phyloP scores from a whole-genome alignment of 306 rosid species.

The Herpetospermum pedunculosum region DNA sequence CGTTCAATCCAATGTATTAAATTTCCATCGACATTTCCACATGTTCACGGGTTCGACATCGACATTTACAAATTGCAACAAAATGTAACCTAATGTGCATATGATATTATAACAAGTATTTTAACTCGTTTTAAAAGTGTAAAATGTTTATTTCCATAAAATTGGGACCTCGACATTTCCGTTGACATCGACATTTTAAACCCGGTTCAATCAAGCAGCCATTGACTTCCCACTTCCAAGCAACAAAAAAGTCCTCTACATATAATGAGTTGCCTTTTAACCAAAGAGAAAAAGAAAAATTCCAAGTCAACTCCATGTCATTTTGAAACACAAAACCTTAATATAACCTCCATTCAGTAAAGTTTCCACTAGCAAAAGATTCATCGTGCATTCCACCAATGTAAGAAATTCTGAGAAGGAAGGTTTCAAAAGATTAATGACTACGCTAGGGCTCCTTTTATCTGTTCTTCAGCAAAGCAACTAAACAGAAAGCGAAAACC shows the following conservation, averaged over 20 bases:
- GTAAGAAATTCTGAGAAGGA: background rate
- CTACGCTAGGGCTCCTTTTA: background rate
- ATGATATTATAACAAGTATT: too few species aligned
- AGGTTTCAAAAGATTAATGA: background rate
- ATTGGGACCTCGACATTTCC: too few species aligned
- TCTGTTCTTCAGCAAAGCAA: background rate
- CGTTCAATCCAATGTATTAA: too few species aligned
- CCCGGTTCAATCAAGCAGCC: background rate
- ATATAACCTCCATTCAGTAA: background rate
- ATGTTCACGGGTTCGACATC: too few species aligned
- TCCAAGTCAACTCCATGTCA: background rate
- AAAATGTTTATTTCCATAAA: too few species aligned
- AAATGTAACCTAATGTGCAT: too few species aligned
- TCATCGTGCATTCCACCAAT: background rate
- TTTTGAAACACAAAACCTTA: background rate
- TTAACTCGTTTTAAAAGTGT: too few species aligned
- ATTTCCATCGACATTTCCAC: too few species aligned
- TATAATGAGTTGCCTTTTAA: background rate
- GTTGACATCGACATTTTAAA: too few species aligned
- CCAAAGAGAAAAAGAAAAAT: too few species aligned
- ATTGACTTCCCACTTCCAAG: background rate
- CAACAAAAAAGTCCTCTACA: background rate
- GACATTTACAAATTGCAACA: too few species aligned
- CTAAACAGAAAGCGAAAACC: background rate
- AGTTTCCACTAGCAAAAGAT: background rate